A percentile compares a stretch with the other conserved stretches of the same genome.
phyloP scores from a whole-genome alignment of 1,284 basidiomycete genomes.

The Ceratobasidium sp. region DNA sequence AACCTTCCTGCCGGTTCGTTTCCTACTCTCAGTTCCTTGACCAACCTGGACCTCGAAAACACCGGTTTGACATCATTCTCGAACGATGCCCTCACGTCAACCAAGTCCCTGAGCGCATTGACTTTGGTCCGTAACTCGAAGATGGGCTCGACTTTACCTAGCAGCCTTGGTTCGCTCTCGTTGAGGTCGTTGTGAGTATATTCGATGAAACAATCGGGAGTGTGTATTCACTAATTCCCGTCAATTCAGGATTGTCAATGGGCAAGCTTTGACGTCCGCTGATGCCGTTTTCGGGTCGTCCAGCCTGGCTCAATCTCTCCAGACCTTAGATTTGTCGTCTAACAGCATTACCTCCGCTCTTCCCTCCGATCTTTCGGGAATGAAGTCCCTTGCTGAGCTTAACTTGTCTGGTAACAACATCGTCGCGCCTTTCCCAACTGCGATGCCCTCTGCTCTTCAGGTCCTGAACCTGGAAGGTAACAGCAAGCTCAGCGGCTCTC shows the following conservation, averaged over 20 bases:
- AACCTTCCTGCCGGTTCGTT: constrained; percentile 55
- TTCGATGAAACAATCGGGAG: not conserved
- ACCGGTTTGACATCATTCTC: constrained; percentile 54
- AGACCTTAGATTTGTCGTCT: constrained; percentile 52
- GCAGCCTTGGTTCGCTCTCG: constrained; percentile 50
- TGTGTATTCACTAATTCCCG: constrained; percentile 8
- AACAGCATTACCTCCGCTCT: constrained; percentile 51
- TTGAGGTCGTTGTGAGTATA: constrained; percentile 55
- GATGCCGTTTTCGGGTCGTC: constrained; percentile 49
- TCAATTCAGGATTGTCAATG: constrained; percentile 51
- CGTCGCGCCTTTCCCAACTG: constrained; percentile 47
- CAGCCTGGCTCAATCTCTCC: constrained; percentile 51
- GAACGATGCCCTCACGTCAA: constrained; percentile 50
- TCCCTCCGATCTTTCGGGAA: constrained; percentile 47
- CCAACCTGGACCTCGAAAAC: constrained; percentile 56
- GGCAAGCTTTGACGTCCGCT: constrained; percentile 50
- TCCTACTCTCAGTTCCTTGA: constrained; percentile 52
- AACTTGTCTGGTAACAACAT: constrained; percentile 51
- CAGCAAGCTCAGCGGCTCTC: constrained; percentile 47
- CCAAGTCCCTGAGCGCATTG: constrained; percentile 53
- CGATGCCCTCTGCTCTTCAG: constrained; percentile 49
- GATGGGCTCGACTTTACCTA: constrained; percentile 55
- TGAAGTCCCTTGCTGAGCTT: constrained; percentile 49
- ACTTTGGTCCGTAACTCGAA: constrained; percentile 56
- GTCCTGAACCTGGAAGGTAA: constrained; percentile 50